A percentile compares a stretch with the other conserved stretches of the same genome.
phyloP scores from a whole-genome alignment of 1,284 basidiomycete species.

The Singerocomus inundabilis region DNA sequence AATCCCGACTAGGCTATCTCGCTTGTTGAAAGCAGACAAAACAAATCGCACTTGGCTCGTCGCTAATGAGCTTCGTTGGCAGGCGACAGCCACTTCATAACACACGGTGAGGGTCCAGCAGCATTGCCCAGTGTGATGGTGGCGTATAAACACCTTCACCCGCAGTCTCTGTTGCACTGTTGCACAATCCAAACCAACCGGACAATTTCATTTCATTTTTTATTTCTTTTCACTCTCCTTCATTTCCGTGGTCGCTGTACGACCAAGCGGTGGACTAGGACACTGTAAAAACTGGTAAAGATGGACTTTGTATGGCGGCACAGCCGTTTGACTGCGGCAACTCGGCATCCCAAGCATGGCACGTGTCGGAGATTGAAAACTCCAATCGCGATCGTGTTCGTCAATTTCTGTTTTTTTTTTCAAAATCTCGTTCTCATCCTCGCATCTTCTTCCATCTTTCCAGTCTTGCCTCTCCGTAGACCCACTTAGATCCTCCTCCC shows the following conservation, averaged over 20 bases:
- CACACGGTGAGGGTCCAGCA: not conserved
- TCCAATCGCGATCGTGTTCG: slow-evolving; percentile 24
- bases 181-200: not conserved
- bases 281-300: too few relatives aligned
- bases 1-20: slow-evolving; percentile 16
- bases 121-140: not conserved
- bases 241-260: not conserved
- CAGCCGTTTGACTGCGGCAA: slow-evolving; percentile 8
- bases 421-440: slow-evolving; percentile 23
- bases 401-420: slow-evolving; percentile 38
- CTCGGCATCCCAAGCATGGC: slow-evolving; percentile 1
- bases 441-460: slow-evolving; percentile 21
- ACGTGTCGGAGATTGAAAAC: slow-evolving; percentile 41
- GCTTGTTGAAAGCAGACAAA: not conserved
- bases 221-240: not conserved
- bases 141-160: not conserved
- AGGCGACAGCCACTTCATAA: not conserved
- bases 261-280: not conserved
- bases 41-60: not conserved
- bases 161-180: not conserved
- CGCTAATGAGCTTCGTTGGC: not conserved
- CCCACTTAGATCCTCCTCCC: slow-evolving; percentile 20
- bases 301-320: too few relatives aligned
- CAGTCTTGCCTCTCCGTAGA: slow-evolving; percentile 22
- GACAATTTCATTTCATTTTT: not conserved